phyloP scores from a whole-genome alignment of 2,329 filamentous ascomycete species.

The Ophidiomyces ophidiicola region DNA sequence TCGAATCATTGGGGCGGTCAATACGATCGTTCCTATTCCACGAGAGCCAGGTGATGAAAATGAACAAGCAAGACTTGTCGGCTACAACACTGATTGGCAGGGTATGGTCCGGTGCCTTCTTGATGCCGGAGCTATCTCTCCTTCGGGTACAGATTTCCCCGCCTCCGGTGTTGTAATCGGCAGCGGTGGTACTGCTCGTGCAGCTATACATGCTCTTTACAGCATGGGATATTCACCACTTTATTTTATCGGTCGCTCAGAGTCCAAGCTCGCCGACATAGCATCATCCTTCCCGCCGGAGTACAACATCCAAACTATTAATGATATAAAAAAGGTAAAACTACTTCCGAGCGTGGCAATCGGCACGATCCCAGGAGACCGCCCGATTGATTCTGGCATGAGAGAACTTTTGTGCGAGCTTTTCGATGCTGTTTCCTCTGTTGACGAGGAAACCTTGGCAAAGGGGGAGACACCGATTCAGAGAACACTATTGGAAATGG shows the following conservation, averaged over 20 bases:
- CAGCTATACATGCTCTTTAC: slow-evolving; percentile 78
- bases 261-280: slow-evolving; percentile 55
- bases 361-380: slow-evolving; percentile 82
- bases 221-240: slow-evolving; percentile 74
- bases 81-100: slow-evolving; percentile 91
- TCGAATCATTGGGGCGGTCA: slow-evolving; percentile 76
- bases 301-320: slow-evolving; percentile 59
- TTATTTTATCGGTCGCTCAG: slow-evolving; percentile 70
- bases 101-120: slow-evolving; percentile 76
- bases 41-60: slow-evolving; percentile 30
- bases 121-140: slow-evolving; percentile 53
- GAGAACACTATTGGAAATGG: slow-evolving; percentile 75
- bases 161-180: slow-evolving; percentile 68
- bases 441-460: slow-evolving; percentile 30
- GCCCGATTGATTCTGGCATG: slow-evolving; percentile 62
- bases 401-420: slow-evolving; percentile 51
- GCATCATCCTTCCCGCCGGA: slow-evolving; percentile 58
- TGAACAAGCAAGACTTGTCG: slow-evolving; percentile 47
- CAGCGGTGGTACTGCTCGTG: slow-evolving; percentile 80
- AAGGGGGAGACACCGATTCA: slow-evolving; percentile 31
- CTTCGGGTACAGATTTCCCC: slow-evolving; percentile 25
- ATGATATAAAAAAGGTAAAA: slow-evolving; percentile 41
- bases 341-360: slow-evolving; percentile 59
- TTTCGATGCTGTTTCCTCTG: slow-evolving; percentile 15
- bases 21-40: slow-evolving; percentile 65